Base-by-base conservation (phyloP, 225 moss, liverwort and hornwort genomes). In the Anthoceros angustus region DNA sequence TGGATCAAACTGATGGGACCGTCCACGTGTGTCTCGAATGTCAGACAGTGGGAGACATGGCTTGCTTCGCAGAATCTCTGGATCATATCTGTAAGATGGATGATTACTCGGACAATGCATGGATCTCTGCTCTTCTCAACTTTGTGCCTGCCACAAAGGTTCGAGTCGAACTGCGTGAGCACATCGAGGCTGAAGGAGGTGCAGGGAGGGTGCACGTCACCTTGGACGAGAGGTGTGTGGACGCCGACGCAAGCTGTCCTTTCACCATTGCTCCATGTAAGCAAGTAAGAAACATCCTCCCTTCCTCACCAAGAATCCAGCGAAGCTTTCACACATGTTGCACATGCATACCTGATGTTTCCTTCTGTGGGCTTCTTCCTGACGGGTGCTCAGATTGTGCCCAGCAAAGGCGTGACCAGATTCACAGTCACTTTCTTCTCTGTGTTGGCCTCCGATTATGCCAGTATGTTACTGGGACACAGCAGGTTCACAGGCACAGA, bases 11-110 rank as follows among this genome's bases (percentile, higher is more conserved):
- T 1, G 64, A 71, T 3, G 73, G 71, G 15, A 7, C 12, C 39
- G 25, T 62, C 43, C 75, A 70, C 68, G 74, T 87, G 68, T 67
- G 71, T 40, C 80, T 98, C 39, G 40, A 70, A 6, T 84, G 85
- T 62, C 65, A 69, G 15, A 88, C 82, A 71, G 74, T 74, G 72
- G 77, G 81, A 71, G 38, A 26, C 70, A 76, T 74, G 42, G 9
- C 41, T 12, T n/a, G 39, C 41, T 24, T 41, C 4, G 16, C 15
- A 25, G 21, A 42, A 24, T n/a, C 14, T 14, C 55, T 66, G 70
- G 42, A 48, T 7, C 12, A 75, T 5, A 23, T 55, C 18, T 55
- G 55, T 23, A 55, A 55, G 18, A 9, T 7, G 14, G 55, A 55
- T 20, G n/a, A 55, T 1, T 55, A 18, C 23, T 18, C 55, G 14